Evolutionary conservation across 768 basidiomycete species (phyloP), one percentile per base, ranked within the genome.

Genomic region (Leccinum boreale): DNA sequence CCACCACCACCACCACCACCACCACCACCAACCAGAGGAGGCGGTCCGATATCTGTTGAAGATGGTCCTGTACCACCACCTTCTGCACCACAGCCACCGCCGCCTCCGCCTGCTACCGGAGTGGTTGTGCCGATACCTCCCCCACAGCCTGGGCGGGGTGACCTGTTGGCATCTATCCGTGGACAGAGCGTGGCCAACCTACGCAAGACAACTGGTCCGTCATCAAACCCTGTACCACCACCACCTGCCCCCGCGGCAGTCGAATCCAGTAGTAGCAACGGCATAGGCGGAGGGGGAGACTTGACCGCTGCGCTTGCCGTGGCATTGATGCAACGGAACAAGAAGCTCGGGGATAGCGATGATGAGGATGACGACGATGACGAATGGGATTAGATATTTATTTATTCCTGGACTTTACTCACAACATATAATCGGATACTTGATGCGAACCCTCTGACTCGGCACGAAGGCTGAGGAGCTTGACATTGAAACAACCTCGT

Each of bases 271-370:
- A 57, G n/a, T 53, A 26, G 75, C 23, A 68, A 74, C 12, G 69
- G 75, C 6, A 67, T 67, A 9, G 70, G 70, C 2, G 77, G 68
- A 14, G 85, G 78, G 12, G 91, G 87, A 0, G 87, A 94, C 73
- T 71, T 96, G 58, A 93, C 94, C 0, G 79, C 84, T 4, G 91
- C 92, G 8, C 76, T 97, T 48, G 94, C 93, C 5, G 89, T 85
- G 50, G 94, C 94, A 1, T 73, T 98, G 60, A 74, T 86, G 64
- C 84, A 88, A 69, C 76, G 94, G 63, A 96, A 91, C 69, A 92
- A 90, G 76, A 87, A 90, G 67, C 75, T 96, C 63, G 93, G 90
- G 2, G 92, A 94, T 63, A 90, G 89, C 65, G 89, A 91, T 63
- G 87, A 89, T 51, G 87, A 89, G 21, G 89, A 89, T 5, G 86